A percentile compares a stretch with the other conserved stretches of the same genome.
phyloP scores from a whole-genome alignment of 2,329 filamentous ascomycete species.

The Diaporthe sp. region DNA sequence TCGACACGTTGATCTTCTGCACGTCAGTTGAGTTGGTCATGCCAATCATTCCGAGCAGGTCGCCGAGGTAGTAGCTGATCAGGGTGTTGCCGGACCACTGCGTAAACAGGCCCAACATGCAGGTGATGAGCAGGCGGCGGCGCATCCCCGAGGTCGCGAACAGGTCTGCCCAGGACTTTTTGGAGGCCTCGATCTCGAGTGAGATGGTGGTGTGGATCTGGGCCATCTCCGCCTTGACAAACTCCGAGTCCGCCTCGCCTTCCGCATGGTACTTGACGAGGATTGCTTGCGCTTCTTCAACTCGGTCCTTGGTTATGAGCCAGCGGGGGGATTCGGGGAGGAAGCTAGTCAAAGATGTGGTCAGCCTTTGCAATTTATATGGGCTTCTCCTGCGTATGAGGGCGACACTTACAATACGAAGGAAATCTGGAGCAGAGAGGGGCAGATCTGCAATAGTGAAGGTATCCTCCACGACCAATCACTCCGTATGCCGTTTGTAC shows the following conservation, averaged over 20 bases:
- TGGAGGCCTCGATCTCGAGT: conserved; percentile 62
- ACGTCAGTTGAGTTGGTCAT: conserved; percentile 52
- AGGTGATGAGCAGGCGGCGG: conserved; percentile 59
- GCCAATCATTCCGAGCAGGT: conserved; percentile 57
- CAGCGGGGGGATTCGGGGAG: conserved; percentile 48
- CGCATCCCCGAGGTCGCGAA: conserved; percentile 61
- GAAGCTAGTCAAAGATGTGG: conserved; percentile 31
- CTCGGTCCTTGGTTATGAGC: conserved; percentile 45
- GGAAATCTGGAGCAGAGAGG: conserved; percentile 50
- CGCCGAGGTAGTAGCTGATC: conserved; percentile 59
- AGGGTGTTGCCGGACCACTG: conserved; percentile 65
- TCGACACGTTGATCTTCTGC: conserved; percentile 58
- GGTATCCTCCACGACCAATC: conserved; percentile 51
- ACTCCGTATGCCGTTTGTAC: conserved; percentile 50
- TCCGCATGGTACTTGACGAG: conserved; percentile 60
- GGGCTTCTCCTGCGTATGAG: no score
- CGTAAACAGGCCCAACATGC: conserved; percentile 62
- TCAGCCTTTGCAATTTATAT: background rate
- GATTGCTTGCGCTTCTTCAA: conserved; percentile 46
- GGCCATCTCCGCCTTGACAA: conserved; percentile 68
- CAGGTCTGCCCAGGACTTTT: conserved; percentile 63
- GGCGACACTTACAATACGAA: conserved; percentile 49
- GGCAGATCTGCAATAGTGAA: conserved; percentile 55
- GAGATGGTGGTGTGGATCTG: conserved; percentile 69
- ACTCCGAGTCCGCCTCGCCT: conserved; percentile 58